A percentile compares a stretch with the other conserved stretches of the same genome.
Conservation (phyloP, 495 filamentous ascomycete genomes). For the Polyplosphaeria fusca region DNA sequence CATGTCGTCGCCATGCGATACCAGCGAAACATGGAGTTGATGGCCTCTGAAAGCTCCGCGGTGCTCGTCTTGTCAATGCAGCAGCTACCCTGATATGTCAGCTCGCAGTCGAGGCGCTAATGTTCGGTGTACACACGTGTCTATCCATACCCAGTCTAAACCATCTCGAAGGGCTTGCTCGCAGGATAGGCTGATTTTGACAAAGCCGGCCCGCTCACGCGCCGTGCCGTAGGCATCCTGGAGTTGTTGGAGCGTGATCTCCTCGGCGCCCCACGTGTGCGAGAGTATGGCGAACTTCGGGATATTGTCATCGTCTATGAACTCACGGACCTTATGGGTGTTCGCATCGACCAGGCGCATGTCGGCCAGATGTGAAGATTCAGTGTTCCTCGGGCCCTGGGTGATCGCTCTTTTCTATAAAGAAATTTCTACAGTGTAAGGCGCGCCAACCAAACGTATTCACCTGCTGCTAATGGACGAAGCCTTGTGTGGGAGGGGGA, state of each 20-base stretch:
- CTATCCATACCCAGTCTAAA: constrained; percentile 42
- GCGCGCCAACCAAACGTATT: too few species aligned
- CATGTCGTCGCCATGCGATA: constrained; percentile 9
- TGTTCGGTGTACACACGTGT: constrained; percentile 37
- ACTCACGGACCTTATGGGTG: not conserved
- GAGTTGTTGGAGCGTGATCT: not conserved
- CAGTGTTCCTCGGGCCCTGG: too few species aligned
- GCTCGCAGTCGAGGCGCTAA: not conserved
- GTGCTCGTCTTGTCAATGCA: constrained; percentile 42
- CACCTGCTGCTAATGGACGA: too few species aligned
- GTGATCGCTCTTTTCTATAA: too few species aligned
- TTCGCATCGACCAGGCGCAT: not conserved
- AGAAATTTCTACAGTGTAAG: too few species aligned
- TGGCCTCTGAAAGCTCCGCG: constrained; percentile 42
- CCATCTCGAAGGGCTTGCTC: constrained; percentile 17
- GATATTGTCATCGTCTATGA: not conserved
- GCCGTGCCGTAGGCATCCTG: not conserved
- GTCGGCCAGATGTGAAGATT: too few species aligned
- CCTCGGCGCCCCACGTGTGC: constrained; percentile 12
- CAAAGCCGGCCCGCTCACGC: not conserved
- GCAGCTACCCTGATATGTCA: not conserved
- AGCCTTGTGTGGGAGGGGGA: too few species aligned
- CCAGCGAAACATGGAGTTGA: constrained; percentile 43
- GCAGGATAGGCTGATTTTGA: constrained; percentile 19
- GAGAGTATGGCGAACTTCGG: constrained; percentile 23